Conservation (phyloP, 2,329 filamentous ascomycete genomes). For the Penicillium crustosum region DNA sequence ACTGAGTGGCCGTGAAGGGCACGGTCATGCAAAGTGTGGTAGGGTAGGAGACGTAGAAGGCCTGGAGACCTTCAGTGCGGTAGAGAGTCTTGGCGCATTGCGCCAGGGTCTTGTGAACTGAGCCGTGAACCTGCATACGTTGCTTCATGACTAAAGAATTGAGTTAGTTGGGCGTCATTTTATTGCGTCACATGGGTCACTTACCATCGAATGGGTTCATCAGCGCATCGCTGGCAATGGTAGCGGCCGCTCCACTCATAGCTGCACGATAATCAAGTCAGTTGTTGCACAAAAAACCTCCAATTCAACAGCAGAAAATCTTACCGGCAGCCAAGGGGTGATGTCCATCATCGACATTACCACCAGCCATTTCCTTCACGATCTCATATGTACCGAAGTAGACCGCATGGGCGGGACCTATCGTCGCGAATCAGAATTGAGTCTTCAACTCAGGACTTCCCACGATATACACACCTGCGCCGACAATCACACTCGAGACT, state of each 20-base stretch:
- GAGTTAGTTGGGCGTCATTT: not conserved
- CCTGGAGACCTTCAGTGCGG: slow-evolving; percentile 78
- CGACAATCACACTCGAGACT: slow-evolving; percentile 92
- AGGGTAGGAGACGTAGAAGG: slow-evolving; percentile 98
- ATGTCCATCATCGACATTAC: slow-evolving; percentile 79
- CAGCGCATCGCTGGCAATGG: slow-evolving; percentile 93
- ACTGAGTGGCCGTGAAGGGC: slow-evolving; percentile 94
- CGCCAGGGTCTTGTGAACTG: slow-evolving; percentile 80
- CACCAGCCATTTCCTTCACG: slow-evolving; percentile 93
- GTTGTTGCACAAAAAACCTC: not conserved
- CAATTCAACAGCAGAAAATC: slow-evolving; percentile 25
- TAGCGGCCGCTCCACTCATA: slow-evolving; percentile 88
- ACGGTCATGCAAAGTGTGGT: slow-evolving; percentile 98
- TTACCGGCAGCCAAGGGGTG: slow-evolving; percentile 90
- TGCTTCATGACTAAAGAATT: slow-evolving; percentile 83
- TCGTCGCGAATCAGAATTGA: slow-evolving; percentile 24
- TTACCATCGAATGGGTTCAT: slow-evolving; percentile 99
- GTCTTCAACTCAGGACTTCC: not conserved
- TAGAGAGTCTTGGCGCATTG: slow-evolving; percentile 90
- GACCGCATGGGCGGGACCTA: slow-evolving; percentile 93
- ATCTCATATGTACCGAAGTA: slow-evolving; percentile 98
- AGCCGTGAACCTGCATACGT: slow-evolving; percentile 97
- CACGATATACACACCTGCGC: slow-evolving; percentile 67
- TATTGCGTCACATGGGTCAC: slow-evolving; percentile 25
- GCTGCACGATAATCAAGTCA: slow-evolving; percentile 52